Base-by-base conservation (phyloP, 2,329 filamentous ascomycete genomes). In the Alternaria arbusti region DNA sequence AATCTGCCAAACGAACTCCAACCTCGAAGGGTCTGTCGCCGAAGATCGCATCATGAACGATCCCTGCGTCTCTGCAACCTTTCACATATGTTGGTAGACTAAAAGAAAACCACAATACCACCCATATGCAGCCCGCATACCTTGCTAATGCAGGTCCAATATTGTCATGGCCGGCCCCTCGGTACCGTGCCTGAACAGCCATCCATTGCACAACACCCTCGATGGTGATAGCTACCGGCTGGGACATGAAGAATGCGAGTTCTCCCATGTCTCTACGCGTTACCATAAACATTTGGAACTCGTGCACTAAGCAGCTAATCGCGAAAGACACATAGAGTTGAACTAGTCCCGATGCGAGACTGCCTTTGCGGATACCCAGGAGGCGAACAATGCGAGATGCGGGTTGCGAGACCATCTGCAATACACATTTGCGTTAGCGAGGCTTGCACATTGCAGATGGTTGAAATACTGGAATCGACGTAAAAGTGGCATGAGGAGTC, bases 181-280 rank as follows among this genome's bases (percentile, higher is more conserved):
- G 54, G 46, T 13, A 22, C 22, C 12, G 32, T n/a, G 25, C 11
- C 23, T 32, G 25, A 25, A 28, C 22, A 20, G 32, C 50, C 4
- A 52, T 13, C 44, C 23, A 57, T 23, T 47, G 56, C 17, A 58
- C 30, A 15, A 54, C 9, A 9, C 36, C 30, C 26, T 66, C 56
- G 25, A 56, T 3, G 3, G 40, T 43, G 26, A 61, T 52, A 6
- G 28, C 50, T 23, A 23, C n/a, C 23, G 55, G 26, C 40, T 56
- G 58, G 5, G 58, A 64, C 57, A 60, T 57, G 28, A 59, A 59
- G 44, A 11, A 51, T n/a, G 60, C 22, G 0, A 54, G 17, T 13
- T 59, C 52, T n/a, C 56, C 43, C 54, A 55, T 62, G n/a, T 66
- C 52, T 32, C 40, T 66, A 10, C 58, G 61, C 22, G 40, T 54